Base-by-base conservation (phyloP, 1,139 yeast genomes). In the Nakaseomyces kungkrabaensis region DNA sequence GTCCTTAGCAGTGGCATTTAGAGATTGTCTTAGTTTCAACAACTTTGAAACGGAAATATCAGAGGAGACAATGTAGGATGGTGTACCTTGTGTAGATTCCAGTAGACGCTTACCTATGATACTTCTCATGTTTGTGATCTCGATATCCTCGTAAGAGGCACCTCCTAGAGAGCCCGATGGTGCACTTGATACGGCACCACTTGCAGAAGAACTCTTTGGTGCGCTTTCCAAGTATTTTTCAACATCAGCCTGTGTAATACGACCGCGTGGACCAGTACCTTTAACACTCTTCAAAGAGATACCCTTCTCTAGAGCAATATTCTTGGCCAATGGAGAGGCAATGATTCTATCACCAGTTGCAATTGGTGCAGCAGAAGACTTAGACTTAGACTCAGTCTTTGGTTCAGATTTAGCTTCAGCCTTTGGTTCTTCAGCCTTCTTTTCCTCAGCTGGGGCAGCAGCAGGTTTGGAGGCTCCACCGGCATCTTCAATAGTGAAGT, bases 271-370 rank as follows among this genome's bases (percentile, higher is more conserved):
- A 62, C 98, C 98, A 45, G 96, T 72, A 61, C 97, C 98, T 72
- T 81, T 81, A 66, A 92, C 74, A 61, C 80, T 81, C 74, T 84
- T 86, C 62, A 92, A 79, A 45, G 95, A 78, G 62, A 92, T 77
- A 62, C 97, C 97, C 72, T 84, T 81, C 70, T 90, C 97, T 61
- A 90, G 77, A 54, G 99, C 99, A 63, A 92, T 76, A 59, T 82
- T 81, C 77, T 90, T 90, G 57, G 99, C 98, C 59, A 85, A 75
- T 52, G 99, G 98, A 55, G 97, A 89, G 49, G 98, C 98, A 60
- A 88, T 69, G 69, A 92, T 84, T 72, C 97, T 81, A 58, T 76
- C 85, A 46, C 76, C 54, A 44, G 76, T 51, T 26, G 52, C 11
- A 29, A 29, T 11, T 24, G 64, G 36, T n/a, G 65, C 44, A 17